Percentiles rank a stretch among this genome's conserved stretches.
Conservation (phyloP, 139 green algal genomes). For the Gonium pectorale region DNA sequence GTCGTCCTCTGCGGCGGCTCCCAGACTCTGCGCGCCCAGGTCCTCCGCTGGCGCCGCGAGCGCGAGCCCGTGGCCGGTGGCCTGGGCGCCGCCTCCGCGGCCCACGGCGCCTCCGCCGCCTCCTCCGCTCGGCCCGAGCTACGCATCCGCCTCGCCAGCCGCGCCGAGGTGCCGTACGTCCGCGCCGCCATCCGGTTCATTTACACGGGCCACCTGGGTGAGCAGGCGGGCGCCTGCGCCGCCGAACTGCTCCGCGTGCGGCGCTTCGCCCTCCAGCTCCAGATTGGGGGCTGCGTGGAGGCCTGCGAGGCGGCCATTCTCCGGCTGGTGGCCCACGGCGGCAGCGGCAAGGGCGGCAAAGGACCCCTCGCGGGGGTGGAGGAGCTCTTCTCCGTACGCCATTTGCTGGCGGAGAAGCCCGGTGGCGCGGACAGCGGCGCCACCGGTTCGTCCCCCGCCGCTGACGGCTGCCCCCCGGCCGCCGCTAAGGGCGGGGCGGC, state of each 20-base stretch:
- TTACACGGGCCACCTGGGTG: background rate
- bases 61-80: too few species aligned
- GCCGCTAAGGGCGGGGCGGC: too few species aligned
- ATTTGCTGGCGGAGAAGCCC: conserved; percentile 23
- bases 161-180: background rate
- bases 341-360: too few species aligned
- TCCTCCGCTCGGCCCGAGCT: background rate
- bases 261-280: background rate
- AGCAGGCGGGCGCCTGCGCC: background rate
- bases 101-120: background rate
- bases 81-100: too few species aligned
- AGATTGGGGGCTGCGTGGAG: conserved; percentile 8
- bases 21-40: background rate
- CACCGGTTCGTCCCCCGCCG: too few species aligned
- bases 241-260: background rate
- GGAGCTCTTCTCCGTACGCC: background rate
- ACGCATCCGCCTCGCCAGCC: background rate
- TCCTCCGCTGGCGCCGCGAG: background rate
- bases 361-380: background rate
- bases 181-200: conserved; percentile 9
- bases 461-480: too few species aligned
- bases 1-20: conserved; percentile 10
- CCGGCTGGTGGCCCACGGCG: background rate
- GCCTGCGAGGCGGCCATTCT: background rate
- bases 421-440: too few species aligned